Evolutionary conservation across 257 asterid genomes (phyloP).

Genomic region (Solanum gandarillasii): DNA sequence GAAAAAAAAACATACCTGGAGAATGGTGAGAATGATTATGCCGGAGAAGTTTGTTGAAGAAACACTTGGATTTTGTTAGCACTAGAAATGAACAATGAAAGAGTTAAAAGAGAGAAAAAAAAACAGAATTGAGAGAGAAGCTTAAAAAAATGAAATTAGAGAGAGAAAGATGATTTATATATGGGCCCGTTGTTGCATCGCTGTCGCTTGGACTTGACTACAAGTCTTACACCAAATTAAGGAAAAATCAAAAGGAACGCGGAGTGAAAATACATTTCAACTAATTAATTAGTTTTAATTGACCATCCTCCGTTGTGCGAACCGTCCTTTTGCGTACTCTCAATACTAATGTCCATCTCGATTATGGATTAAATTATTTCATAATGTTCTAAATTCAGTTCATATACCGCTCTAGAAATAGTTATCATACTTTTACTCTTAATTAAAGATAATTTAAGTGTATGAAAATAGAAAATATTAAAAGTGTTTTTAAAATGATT

Average conservation of each 20-base stretch:
- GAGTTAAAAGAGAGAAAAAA: not conserved
- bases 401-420: accelerated
- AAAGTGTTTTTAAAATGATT: not conserved
- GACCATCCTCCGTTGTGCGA: not conserved
- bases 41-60: not conserved
- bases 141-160: not conserved
- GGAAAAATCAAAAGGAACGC: not conserved
- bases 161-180: not conserved
- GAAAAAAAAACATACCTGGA: not conserved
- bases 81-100: not conserved
- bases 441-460: accelerated
- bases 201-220: not conserved
- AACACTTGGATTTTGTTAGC: not conserved
- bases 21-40: not conserved
- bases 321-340: accelerated
- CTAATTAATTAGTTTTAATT: not conserved
- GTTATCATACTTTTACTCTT: not conserved
- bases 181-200: not conserved
- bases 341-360: accelerated
- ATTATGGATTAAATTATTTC: accelerated
- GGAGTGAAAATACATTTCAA: not conserved
- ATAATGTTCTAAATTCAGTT: accelerated
- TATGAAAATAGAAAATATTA: no score
- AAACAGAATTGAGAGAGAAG: not conserved
- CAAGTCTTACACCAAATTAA: not conserved